Evolutionary conservation across 1,284 basidiomycete genomes (phyloP), one percentile per base, ranked within the genome.

Genomic region (Taiwanofungus camphoratus): DNA sequence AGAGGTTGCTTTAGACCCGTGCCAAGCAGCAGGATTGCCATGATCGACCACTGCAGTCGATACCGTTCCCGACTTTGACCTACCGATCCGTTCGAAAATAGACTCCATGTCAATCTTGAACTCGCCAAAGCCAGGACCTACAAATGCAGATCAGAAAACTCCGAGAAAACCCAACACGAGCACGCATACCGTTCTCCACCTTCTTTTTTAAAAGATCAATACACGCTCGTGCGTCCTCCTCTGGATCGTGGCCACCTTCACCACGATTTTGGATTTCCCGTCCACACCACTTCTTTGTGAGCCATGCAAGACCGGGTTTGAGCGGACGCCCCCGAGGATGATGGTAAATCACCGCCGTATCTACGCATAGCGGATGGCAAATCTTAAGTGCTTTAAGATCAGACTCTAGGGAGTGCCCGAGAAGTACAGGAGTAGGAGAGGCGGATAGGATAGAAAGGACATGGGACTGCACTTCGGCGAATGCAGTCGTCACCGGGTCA

Each of bases 361-460:
- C 93, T 54, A 96, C 89, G 56, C 89, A 90, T 34, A 77, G 68
- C 0, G 91, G 82, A 56, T 95, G 87, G 46, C 80, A 77, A 31
- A 95, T 76, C 54, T 87, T 87, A 44, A 97, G 75, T 0, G 87
- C 87, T 51, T 78, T 79, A 24, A 96, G 73, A 60, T 96, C 92
- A 22, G 87, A 92, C 66, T 95, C 92, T 37, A 96, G 78, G 2
- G 91, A 94, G 61, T 96, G 93, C 0, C 93, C 93, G n/a, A 96
- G 70, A 13, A 96, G 79, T 54, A 94, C 86, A 2, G 91, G 89
- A 0, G 82, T 83, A 0, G 79, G 76, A 1, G 61, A 43, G 2
- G 67, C 60, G 23, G 77, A 74, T 29, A 81, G 74, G 41, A 77
- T 59, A 50, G 57, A 39, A 53, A 91, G 63, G 18, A 93, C 62